These are phyloP conservation scores for Dovyalis caffra DNA, from an alignment of 345 rosid genomes.

Conservation along the genomic window DNA sequence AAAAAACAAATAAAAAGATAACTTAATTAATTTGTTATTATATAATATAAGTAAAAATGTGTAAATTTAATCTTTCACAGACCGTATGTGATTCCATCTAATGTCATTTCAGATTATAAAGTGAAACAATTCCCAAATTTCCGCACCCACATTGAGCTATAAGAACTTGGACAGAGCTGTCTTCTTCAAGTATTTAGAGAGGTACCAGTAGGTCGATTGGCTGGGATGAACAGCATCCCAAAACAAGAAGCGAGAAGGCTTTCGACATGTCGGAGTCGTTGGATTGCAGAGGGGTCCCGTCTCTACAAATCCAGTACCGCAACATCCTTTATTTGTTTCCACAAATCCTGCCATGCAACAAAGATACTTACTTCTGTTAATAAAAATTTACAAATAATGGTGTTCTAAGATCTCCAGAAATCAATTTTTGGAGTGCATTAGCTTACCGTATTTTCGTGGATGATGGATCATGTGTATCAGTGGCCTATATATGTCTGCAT, in stretches of 20 bases:
- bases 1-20: no score
- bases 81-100: no score
- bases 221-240: constrained; percentile 21
- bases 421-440: no score
- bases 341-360: constrained; percentile 9
- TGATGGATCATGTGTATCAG: constrained; percentile 44
- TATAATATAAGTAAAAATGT: no score
- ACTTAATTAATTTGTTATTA: no score
- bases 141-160: no score
- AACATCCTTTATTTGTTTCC: constrained; percentile 11
- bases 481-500: constrained; percentile 41
- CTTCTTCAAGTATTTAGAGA: constrained; percentile 14
- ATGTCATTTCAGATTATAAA: no score
- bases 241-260: constrained; percentile 5
- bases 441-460: constrained; percentile 49
- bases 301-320: neutral
- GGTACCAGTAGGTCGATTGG: neutral
- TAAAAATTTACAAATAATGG: no score
- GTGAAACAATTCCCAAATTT: no score
- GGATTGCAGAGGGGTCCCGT: neutral
- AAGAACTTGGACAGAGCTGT: constrained; percentile 3
- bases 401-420: no score
- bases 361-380: neutral
- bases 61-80: no score
- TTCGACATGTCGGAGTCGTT: neutral